phyloP scores from a whole-genome alignment of 164 flowering plant genomes.

The Amborella trichopoda region DNA sequence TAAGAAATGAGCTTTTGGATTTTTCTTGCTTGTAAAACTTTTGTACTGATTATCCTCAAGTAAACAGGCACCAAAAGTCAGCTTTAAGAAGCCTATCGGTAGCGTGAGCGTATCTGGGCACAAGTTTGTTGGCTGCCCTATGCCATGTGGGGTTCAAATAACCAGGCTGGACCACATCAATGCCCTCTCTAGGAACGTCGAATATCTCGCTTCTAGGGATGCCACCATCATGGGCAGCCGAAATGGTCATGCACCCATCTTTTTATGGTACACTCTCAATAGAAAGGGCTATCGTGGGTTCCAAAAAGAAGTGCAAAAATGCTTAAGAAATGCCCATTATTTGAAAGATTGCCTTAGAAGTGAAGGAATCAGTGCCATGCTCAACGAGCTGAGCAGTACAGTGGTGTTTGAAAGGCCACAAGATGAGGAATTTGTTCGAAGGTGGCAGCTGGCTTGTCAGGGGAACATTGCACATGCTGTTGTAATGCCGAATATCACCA shows the following conservation, averaged over 20 bases:
- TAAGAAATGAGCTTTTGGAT: too few relatives aligned
- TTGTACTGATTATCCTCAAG: neutral
- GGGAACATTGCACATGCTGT: conserved; percentile 90
- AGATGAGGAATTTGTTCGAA: conserved; percentile 75
- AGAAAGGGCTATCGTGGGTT: conserved; percentile 86
- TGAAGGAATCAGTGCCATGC: conserved; percentile 85
- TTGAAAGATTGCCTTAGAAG: conserved; percentile 55
- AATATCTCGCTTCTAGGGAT: conserved; percentile 93
- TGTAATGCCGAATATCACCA: conserved; percentile 81
- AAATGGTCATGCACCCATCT: conserved; percentile 93
- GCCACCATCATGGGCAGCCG: conserved; percentile 98
- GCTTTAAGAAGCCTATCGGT: conserved; percentile 91
- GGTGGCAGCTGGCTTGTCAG: conserved; percentile 96
- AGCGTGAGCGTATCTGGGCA: conserved; percentile 97
- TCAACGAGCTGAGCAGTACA: conserved; percentile 93
- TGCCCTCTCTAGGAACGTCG: conserved; percentile 78
- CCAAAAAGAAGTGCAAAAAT: conserved; percentile 92
- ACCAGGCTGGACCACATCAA: conserved; percentile 85
- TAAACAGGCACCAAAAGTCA: conserved; percentile 82
- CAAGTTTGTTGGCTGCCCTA: conserved; percentile 94
- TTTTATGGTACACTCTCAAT: conserved; percentile 93
- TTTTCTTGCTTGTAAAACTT: too few relatives aligned
- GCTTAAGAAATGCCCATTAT: conserved; percentile 87
- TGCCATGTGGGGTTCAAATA: conserved; percentile 96
- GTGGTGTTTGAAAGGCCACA: conserved; percentile 85